Evolutionary conservation across 352 stramenopile genomes (phyloP).

Genomic region (Thalassiosira hispida): DNA sequence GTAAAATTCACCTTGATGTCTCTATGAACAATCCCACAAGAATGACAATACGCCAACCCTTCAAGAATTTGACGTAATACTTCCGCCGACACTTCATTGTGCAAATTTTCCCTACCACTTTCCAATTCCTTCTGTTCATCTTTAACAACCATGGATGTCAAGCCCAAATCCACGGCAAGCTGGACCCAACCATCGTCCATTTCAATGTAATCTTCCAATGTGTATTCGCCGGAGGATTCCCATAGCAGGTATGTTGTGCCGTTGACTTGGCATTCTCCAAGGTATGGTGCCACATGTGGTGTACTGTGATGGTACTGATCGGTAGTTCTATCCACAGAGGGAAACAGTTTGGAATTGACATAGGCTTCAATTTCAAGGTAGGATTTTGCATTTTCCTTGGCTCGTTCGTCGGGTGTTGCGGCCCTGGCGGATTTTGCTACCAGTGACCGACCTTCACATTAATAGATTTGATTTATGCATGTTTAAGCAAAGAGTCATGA

Average conservation of each 20-base stretch:
- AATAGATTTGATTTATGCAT: background rate
- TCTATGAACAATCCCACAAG: slow-evolving; percentile 39
- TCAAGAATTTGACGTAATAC: slow-evolving; percentile 45
- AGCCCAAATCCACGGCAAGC: slow-evolving; percentile 40
- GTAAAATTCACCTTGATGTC: slow-evolving; percentile 38
- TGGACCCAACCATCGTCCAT: slow-evolving; percentile 36
- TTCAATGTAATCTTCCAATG: slow-evolving; percentile 56
- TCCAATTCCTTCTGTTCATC: background rate
- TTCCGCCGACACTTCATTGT: slow-evolving; percentile 30
- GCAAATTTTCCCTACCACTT: background rate
- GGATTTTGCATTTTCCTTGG: slow-evolving; percentile 29
- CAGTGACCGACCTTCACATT: background rate
- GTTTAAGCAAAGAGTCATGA: background rate
- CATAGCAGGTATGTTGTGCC: slow-evolving; percentile 42
- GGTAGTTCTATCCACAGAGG: background rate
- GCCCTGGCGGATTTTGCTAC: slow-evolving; percentile 22
- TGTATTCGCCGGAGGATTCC: slow-evolving; percentile 31
- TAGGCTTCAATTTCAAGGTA: slow-evolving; percentile 50
- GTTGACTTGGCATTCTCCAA: slow-evolving; percentile 38
- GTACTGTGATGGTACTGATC: background rate
- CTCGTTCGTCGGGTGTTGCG: slow-evolving; percentile 15
- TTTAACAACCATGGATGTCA: background rate
- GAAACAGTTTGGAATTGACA: slow-evolving; percentile 43
- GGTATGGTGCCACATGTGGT: slow-evolving; percentile 41
- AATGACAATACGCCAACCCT: slow-evolving; percentile 56